Base-by-base conservation (phyloP, 768 basidiomycete species). In the Gymnopilus junonius region DNA sequence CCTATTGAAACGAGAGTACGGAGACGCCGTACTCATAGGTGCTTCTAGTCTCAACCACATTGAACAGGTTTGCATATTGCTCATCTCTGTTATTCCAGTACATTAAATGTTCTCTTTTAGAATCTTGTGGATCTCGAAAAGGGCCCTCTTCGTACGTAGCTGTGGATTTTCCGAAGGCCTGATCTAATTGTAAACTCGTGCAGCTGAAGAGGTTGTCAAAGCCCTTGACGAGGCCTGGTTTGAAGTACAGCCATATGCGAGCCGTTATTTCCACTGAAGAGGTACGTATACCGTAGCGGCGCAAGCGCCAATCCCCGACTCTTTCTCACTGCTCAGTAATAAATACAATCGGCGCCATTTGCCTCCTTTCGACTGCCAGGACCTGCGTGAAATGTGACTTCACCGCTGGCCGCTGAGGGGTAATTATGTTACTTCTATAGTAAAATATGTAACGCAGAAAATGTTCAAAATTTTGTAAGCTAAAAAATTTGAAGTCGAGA, bases 1-100 rank as follows among this genome's bases (percentile, higher is more conserved):
- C 8, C 62, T 75, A 2, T 69, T 88, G 58, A 79, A 81, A 66
- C 74, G 80, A 11, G 83, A 85, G 64, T 69, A 76, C 34, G 80
- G 83, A 20, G 83, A 86, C 66, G 72, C 82, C 25, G 76, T 89
- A 63, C 74, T 90, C 58, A 88, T 91, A 65, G 88, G 88, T 21
- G 88, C 87, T 32, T 85, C 83, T 3, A 85, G 80, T 61, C 56
- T 84, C 62, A 75, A 77, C 25, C 88, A 90, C 66, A 83, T 88
- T 56, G 80, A 88, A 71, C 75, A 83, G 74, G 82, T 81, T 8
- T 4, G 61, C 51, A 23, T 2, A 32, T 20, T 10, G 23, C 10
- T 29, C 6, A 6, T 54, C 32, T 2, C 10, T 45, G 11, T 11
- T 40, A n/a, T 32, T 20, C 17, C n/a, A 15, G 20, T 12, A 12